These are phyloP conservation scores for Rhizoclosmatium globosum DNA, from an alignment of 192 early-diverging fungal species.

Conservation along the genomic window DNA sequence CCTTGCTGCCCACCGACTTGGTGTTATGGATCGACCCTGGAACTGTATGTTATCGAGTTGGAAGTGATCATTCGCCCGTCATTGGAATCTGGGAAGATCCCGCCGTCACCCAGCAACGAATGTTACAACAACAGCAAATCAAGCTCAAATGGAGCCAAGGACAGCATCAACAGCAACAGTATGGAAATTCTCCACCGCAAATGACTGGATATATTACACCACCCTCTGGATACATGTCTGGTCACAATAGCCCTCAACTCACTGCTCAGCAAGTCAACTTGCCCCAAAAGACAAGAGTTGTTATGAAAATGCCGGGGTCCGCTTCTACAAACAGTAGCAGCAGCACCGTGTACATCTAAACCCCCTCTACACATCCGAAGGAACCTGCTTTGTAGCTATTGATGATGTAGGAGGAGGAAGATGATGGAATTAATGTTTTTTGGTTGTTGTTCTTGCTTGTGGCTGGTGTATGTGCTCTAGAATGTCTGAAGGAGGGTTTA, in stretches of 20 bases:
- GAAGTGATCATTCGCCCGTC: slow-evolving; percentile 31
- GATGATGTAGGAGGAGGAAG: background rate
- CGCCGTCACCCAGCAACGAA: slow-evolving; percentile 10
- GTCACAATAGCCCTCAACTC: slow-evolving; percentile 5
- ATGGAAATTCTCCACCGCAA: background rate
- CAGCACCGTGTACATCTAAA: too few species aligned
- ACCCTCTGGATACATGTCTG: background rate
- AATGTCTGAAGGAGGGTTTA: too few species aligned
- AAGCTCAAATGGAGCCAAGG: slow-evolving; percentile 19
- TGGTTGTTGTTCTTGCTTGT: too few species aligned
- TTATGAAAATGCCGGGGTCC: slow-evolving; percentile 35
- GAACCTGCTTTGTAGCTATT: background rate
- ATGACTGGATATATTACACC: slow-evolving; percentile 15
- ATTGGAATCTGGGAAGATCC: slow-evolving; percentile 32
- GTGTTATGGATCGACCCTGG: slow-evolving; percentile 35
- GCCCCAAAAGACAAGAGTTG: slow-evolving; percentile 12
- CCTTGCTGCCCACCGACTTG: slow-evolving; percentile 11
- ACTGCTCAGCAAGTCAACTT: slow-evolving; percentile 10
- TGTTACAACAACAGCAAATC: slow-evolving; percentile 23
- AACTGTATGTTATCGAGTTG: slow-evolving; percentile 15
- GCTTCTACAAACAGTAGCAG: too few species aligned
- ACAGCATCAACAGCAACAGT: background rate
- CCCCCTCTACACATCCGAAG: too few species aligned
- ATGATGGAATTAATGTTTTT: background rate
- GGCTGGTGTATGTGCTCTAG: too few species aligned